phyloP scores from a whole-genome alignment of 2,329 filamentous ascomycete genomes.

The Stemphylium vesicarium region DNA sequence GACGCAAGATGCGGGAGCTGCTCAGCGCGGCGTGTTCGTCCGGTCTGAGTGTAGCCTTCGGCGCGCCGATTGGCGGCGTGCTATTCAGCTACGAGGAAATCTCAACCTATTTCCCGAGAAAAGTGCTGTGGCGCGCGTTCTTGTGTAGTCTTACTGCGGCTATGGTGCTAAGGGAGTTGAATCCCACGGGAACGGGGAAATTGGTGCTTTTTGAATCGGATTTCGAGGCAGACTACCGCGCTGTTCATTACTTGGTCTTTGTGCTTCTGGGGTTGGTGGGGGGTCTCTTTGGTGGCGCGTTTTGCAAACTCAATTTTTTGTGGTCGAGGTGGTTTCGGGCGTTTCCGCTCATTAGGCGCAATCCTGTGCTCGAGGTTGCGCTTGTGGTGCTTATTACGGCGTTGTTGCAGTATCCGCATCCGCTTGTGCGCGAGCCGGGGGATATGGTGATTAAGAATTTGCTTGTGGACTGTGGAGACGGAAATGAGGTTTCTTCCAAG shows the following conservation, averaged over 20 bases:
- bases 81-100: constrained; percentile 67
- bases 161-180: constrained; percentile 62
- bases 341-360: constrained; percentile 59
- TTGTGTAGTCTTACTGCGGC: constrained; percentile 64
- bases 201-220: constrained; percentile 67
- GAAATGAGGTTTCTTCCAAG: constrained; percentile 20
- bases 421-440: constrained; percentile 61
- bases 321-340: constrained; percentile 64
- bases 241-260: constrained; percentile 64
- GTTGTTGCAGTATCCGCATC: constrained; percentile 63
- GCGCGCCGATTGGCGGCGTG: constrained; percentile 67
- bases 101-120: constrained; percentile 65
- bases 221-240: constrained; percentile 63
- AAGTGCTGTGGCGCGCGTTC: constrained; percentile 66
- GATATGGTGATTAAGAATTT: constrained; percentile 64
- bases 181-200: constrained; percentile 66
- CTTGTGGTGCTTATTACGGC: constrained; percentile 62
- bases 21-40: constrained; percentile 64
- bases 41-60: constrained; percentile 66
- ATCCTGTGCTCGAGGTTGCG: constrained; percentile 63
- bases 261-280: constrained; percentile 62
- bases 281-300: constrained; percentile 65
- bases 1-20: constrained; percentile 64
- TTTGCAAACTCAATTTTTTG: constrained; percentile 64
- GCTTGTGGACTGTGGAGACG: constrained; percentile 60